Percentiles rank a stretch among this genome's conserved stretches.
These are phyloP conservation scores for Penicillium janthinellum DNA, from an alignment of 2,329 filamentous ascomycete species.

Conservation along the genomic window DNA sequence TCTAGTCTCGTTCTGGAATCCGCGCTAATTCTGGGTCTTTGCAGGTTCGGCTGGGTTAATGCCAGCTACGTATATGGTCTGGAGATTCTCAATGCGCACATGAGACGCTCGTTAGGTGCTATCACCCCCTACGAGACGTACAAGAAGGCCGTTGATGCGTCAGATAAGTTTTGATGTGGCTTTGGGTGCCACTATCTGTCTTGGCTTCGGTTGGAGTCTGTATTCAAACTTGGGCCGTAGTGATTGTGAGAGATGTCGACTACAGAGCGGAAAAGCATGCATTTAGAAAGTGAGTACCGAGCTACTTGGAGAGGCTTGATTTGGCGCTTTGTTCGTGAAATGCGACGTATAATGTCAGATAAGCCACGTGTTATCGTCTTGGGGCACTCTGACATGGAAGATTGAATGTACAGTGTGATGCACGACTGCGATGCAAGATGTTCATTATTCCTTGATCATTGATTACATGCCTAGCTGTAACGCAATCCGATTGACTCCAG, in stretches of 20 bases:
- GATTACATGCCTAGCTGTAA: background rate
- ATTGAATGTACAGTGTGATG: background rate
- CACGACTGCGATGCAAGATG: background rate
- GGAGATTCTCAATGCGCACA: constrained; percentile 83
- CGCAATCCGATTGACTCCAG: background rate
- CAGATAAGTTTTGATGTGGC: constrained; percentile 25
- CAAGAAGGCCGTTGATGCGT: constrained; percentile 61
- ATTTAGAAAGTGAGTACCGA: constrained; percentile 3
- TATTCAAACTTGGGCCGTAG: background rate
- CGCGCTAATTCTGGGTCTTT: constrained; percentile 12
- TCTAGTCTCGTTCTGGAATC: background rate
- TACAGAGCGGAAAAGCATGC: constrained; percentile 5
- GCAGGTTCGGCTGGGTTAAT: constrained; percentile 97
- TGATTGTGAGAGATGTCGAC: background rate
- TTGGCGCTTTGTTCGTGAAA: background rate
- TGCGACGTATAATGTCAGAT: background rate
- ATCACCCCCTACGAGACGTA: constrained; percentile 86
- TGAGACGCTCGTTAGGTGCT: constrained; percentile 83
- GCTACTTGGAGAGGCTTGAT: background rate
- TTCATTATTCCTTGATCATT: background rate
- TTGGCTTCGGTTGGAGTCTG: background rate
- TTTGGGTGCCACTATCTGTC: background rate
- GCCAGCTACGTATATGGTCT: constrained; percentile 95
- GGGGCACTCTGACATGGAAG: background rate
- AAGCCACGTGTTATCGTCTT: background rate